Evolutionary conservation across 2,329 filamentous ascomycete species (phyloP).

Genomic region (Leptographium galeiforme): DNA sequence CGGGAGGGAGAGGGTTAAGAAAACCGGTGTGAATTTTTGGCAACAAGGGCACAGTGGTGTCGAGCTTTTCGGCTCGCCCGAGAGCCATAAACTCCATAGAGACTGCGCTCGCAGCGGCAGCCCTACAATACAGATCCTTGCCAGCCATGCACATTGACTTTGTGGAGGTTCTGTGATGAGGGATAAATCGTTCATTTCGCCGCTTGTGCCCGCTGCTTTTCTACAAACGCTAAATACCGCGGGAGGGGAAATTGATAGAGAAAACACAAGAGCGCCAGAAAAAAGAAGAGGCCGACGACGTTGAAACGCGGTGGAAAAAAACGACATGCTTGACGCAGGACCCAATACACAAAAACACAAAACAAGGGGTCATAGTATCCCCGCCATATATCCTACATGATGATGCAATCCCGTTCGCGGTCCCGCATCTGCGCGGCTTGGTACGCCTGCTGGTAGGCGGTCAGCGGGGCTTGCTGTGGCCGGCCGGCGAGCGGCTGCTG

Average conservation of each 20-base stretch:
- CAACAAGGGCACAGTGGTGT: neutral
- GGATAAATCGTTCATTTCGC: no score
- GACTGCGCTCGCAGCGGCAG: no score
- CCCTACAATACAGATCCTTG: no score
- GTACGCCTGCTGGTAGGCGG: neutral
- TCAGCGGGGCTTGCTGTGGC: neutral
- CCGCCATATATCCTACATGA: neutral
- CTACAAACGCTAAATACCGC: no score
- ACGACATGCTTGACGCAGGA: neutral
- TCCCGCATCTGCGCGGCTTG: neutral
- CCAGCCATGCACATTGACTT: no score
- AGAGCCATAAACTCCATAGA: neutral
- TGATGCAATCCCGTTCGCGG: conserved; percentile 1
- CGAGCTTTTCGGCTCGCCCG: neutral
- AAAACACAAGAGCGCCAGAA: neutral
- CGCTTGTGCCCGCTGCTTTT: no score
- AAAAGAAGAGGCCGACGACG: neutral
- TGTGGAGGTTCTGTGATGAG: no score
- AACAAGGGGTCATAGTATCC: neutral
- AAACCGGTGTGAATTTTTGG: neutral
- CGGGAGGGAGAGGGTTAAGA: neutral
- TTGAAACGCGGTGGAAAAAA: neutral
- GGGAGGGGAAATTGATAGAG: neutral
- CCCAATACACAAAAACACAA: neutral
- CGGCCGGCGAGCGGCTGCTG: neutral